Percentiles rank a stretch among this genome's conserved stretches.
phyloP scores from a whole-genome alignment of 352 stramenopile species.

The Aphanomyces astaci region DNA sequence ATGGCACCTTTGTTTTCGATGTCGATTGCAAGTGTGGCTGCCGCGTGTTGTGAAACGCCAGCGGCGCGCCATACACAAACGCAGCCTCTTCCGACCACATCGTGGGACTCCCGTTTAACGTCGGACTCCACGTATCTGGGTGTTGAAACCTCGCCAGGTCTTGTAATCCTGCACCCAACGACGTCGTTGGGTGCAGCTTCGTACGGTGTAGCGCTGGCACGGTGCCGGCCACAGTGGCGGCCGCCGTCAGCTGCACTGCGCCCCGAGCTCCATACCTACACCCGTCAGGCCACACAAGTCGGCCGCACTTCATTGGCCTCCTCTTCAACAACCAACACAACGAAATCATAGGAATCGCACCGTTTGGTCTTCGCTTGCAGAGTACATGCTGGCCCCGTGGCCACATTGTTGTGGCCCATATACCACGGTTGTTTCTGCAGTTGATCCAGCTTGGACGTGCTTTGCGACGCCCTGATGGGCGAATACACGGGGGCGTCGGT shows the following conservation, averaged over 20 bases:
- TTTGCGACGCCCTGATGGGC: neutral
- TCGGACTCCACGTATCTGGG: neutral
- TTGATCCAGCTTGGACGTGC: neutral
- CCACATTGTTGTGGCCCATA: constrained; percentile 1
- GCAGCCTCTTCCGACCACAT: neutral
- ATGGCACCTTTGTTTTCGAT: neutral
- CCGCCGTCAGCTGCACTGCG: neutral
- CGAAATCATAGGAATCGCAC: neutral
- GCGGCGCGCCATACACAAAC: neutral
- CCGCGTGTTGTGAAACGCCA: neutral
- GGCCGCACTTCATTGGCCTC: too few relatives aligned
- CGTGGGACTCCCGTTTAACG: neutral
- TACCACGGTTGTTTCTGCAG: constrained; percentile 13
- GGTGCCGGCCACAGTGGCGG: neutral
- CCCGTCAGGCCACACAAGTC: too few relatives aligned
- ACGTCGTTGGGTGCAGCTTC: neutral
- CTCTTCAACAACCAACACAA: too few relatives aligned
- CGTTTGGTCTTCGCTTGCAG: constrained; percentile 1
- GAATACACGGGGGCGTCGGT: too few relatives aligned
- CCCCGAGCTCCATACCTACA: constrained; percentile 2
- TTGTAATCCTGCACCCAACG: neutral
- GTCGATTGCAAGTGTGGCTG: neutral
- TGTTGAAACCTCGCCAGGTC: neutral
- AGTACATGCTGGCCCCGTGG: neutral
- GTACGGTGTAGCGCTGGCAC: neutral